Percentiles rank a stretch among this genome's conserved stretches.
phyloP scores from a whole-genome alignment of 2,329 filamentous ascomycete species.

The Xylaria sp. region DNA sequence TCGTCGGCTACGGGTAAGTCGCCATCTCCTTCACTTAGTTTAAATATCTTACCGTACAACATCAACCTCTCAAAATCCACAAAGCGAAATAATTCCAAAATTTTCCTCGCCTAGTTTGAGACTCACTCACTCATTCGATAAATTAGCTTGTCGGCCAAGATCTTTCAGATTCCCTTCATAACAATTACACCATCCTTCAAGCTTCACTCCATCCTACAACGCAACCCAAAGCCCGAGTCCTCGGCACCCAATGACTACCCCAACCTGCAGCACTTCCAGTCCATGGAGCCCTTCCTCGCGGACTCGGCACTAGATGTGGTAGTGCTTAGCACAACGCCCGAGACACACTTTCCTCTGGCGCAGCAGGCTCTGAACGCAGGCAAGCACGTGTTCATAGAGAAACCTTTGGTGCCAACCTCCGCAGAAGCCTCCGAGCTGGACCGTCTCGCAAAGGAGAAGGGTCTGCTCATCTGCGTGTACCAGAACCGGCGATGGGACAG shows the following conservation, averaged over 20 bases:
- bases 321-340: slow-evolving; percentile 76
- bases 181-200: slow-evolving; percentile 69
- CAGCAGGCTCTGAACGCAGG: slow-evolving; percentile 72
- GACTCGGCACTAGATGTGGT: slow-evolving; percentile 75
- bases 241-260: slow-evolving; percentile 77
- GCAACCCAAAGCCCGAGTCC: slow-evolving; percentile 70
- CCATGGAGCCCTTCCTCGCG: slow-evolving; percentile 69
- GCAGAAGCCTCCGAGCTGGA: slow-evolving; percentile 72
- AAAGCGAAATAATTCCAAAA: background rate
- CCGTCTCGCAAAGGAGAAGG: slow-evolving; percentile 61
- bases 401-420: slow-evolving; percentile 80
- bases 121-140: slow-evolving; percentile 15
- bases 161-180: slow-evolving; percentile 87
- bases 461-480: slow-evolving; percentile 72
- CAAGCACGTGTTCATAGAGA: slow-evolving; percentile 84
- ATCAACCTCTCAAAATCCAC: background rate
- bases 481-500: slow-evolving; percentile 82
- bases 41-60: background rate
- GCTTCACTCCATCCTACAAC: slow-evolving; percentile 80
- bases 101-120: background rate
- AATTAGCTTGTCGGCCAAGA: slow-evolving; percentile 71
- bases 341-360: slow-evolving; percentile 74
- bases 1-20: slow-evolving; percentile 62
- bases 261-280: slow-evolving; percentile 70
- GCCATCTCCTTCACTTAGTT: background rate